phyloP scores from a whole-genome alignment of 1,284 basidiomycete genomes.

The Rhodotorula sp. region DNA sequence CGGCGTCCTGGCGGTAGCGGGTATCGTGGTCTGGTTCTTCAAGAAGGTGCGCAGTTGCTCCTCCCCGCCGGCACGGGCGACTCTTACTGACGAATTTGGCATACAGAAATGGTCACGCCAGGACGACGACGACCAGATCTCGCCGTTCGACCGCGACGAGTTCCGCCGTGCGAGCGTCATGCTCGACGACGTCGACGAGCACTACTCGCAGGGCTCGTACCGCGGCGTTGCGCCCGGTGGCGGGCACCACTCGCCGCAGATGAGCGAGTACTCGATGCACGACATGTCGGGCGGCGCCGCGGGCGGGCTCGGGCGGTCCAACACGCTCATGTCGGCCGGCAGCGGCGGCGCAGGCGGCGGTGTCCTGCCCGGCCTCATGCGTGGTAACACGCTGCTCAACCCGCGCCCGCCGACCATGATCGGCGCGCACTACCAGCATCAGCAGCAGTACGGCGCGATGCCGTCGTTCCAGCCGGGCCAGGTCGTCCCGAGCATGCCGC shows the following conservation, averaged over 20 bases:
- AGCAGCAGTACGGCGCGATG: slow-evolving; percentile 29
- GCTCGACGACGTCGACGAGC: slow-evolving; percentile 47
- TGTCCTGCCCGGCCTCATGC: slow-evolving; percentile 36
- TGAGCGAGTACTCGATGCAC: slow-evolving; percentile 35
- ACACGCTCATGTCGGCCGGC: slow-evolving; percentile 36
- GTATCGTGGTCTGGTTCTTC: slow-evolving; percentile 48
- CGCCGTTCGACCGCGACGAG: slow-evolving; percentile 50
- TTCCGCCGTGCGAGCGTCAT: slow-evolving; percentile 49
- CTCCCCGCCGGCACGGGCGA: not conserved
- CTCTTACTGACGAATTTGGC: not conserved
- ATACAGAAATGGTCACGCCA: slow-evolving; percentile 19
- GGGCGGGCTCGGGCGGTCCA: slow-evolving; percentile 32
- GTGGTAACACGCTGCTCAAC: slow-evolving; percentile 46
- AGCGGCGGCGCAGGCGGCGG: slow-evolving; percentile 10
- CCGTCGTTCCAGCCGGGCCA: slow-evolving; percentile 44
- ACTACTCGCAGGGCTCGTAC: slow-evolving; percentile 43
- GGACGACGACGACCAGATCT: slow-evolving; percentile 48
- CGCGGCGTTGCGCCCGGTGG: slow-evolving; percentile 20
- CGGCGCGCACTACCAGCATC: slow-evolving; percentile 46
- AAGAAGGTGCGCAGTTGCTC: slow-evolving; percentile 38
- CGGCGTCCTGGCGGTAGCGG: slow-evolving; percentile 49
- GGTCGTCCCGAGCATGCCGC: slow-evolving; percentile 26
- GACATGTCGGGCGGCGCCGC: slow-evolving; percentile 1
- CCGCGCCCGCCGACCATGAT: slow-evolving; percentile 52
- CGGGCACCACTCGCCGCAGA: slow-evolving; percentile 33